phyloP scores from a whole-genome alignment of 257 asterid genomes.

The Jaltomata sinuosa region DNA sequence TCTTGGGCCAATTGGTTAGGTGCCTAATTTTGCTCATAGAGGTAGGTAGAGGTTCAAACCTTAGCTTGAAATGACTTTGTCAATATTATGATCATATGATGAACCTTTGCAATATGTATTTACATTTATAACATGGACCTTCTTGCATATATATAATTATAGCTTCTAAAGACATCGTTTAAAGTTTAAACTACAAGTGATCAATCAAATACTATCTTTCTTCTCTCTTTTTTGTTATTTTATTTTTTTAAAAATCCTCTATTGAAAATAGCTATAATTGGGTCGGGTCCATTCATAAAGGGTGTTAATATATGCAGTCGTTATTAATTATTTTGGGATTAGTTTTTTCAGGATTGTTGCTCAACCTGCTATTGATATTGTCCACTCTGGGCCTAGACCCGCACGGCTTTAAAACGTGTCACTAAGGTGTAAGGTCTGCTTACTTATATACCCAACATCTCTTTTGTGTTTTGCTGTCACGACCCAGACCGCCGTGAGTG shows the following conservation, averaged over 20 bases:
- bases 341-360: too few relatives aligned
- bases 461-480: too few relatives aligned
- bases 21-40: neutral
- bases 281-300: neutral
- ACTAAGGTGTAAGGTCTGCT: too few relatives aligned
- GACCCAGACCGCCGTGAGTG: too few relatives aligned
- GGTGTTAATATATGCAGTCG: too few relatives aligned
- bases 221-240: neutral
- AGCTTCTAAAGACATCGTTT: neutral
- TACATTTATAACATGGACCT: neutral
- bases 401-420: too few relatives aligned
- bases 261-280: neutral
- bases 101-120: neutral
- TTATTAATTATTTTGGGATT: too few relatives aligned
- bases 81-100: neutral
- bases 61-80: neutral
- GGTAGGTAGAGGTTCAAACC: neutral
- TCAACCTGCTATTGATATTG: too few relatives aligned
- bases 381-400: too few relatives aligned
- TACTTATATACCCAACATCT: too few relatives aligned
- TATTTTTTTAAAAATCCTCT: neutral
- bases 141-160: neutral
- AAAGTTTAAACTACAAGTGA: conserved; percentile 12
- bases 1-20: too few relatives aligned
- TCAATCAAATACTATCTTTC: neutral